Conservation (phyloP, 2,329 filamentous ascomycete species). For the Aureobasidium lini region DNA sequence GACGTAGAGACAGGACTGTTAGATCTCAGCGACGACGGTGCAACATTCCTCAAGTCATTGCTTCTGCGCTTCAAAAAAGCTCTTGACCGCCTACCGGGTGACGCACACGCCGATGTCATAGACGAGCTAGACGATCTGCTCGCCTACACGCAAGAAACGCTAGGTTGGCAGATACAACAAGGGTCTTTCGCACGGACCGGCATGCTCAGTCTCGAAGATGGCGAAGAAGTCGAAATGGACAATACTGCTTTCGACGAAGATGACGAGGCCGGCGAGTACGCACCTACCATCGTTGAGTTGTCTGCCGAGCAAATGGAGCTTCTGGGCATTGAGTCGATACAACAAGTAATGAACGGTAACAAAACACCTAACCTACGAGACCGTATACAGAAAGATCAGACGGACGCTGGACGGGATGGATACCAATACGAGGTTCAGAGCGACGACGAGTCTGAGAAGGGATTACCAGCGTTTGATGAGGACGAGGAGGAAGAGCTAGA, state of each 20-base stretch:
- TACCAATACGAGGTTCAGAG: background rate
- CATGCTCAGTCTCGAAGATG: constrained; percentile 55
- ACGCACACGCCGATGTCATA: constrained; percentile 38
- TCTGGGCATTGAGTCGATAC: constrained; percentile 26
- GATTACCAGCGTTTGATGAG: background rate
- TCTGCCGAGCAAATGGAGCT: constrained; percentile 35
- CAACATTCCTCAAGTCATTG: constrained; percentile 44
- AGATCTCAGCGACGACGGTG: constrained; percentile 49
- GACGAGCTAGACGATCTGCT: constrained; percentile 50
- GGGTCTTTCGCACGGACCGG: constrained; percentile 45
- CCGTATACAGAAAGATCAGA: constrained; percentile 17
- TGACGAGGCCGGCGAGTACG: constrained; percentile 58
- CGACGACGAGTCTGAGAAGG: constrained; percentile 8
- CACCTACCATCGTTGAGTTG: constrained; percentile 52
- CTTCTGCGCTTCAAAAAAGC: constrained; percentile 46
- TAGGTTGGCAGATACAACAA: constrained; percentile 51
- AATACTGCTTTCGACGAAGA: constrained; percentile 45
- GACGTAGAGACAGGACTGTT: constrained; percentile 56
- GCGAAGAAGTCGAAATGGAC: constrained; percentile 55
- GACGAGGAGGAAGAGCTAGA: constrained; percentile 20
- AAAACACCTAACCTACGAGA: constrained; percentile 15
- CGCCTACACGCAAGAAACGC: constrained; percentile 45
- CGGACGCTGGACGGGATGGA: constrained; percentile 1
- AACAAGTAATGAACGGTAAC: background rate
- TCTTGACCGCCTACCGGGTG: constrained; percentile 41